Base-by-base conservation (phyloP, 345 rosid genomes). In the Boechera retrofracta region DNA sequence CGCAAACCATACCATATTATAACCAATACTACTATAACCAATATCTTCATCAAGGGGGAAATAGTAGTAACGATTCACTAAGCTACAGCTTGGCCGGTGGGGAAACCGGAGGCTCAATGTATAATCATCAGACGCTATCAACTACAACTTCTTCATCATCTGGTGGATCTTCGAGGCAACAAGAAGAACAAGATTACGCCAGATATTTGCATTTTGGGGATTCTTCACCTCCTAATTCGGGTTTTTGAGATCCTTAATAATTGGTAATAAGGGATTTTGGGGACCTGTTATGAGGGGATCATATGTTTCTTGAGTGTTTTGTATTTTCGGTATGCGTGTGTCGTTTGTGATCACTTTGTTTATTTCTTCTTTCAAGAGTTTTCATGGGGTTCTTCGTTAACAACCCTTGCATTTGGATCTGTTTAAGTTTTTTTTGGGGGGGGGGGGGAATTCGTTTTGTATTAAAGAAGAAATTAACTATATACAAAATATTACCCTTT, bases 131-230 rank as follows among this genome's bases (percentile, higher is more conserved):
- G 78, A 67, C 69, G 10, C 35, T 60, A 52, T 59, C 77, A 51
- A 65, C 7, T 72, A 73, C 77, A 59, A 41, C 10, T 45, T 68
- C 78, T 68, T 67, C 82, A 54, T 68, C 74, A 54, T 79, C 82
- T 33, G 78, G 73, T 73, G 81, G 77, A 73, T 73, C 81, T 67
- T 78, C 78, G 1, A 73, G 75, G 52, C 75, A 45, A 62, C 78
- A 28, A 62, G 78, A 69, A 67, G 78, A 73, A 28, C 78, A 60
- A 45, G 82, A 79, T 21, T 79, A 60, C 41, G 1, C 82, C 1
- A 73, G 47, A 28, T 68, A 8, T 79, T 73, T 69, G 60, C 82
- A 68, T 62, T 79, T 73, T 79, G 82, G 82, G 29, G 66, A 63
- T 73, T 73, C 69, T 59, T 78, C 72, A 56, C 39, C 78, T 61